Evolutionary conservation across 306 rosid genomes (phyloP), one percentile per base, ranked within the genome.

Genomic region (Pyrus betulifolia): DNA sequence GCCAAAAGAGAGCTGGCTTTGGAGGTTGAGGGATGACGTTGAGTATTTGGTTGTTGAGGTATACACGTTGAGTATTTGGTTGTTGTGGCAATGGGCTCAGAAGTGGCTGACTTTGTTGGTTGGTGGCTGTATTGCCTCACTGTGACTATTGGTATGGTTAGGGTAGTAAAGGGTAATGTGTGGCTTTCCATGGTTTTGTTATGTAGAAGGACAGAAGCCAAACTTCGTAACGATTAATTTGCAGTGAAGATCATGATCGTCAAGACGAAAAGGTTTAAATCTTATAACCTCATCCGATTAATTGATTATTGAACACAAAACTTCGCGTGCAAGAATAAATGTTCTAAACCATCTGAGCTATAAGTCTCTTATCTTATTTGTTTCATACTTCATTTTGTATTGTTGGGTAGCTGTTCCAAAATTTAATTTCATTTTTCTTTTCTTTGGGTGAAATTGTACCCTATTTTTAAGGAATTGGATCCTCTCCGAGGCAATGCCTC

Each of bases 71-170:
- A 90, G 77, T 78, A 71, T 73, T 74, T 89, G 88, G 96, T 83
- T 78, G 76, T 87, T 70, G 84, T 82, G 57, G 60, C 77, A 14
- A 84, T 86, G 89, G 85, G 75, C 46, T 69, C 86, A 23, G 89
- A 82, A 12, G 5, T 86, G 60, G 72, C 57, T 64, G 96, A 92
- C 31, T 88, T 85, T 52, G 85, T 86, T 54, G 88, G 90, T 1
- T 90, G 89, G 89, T 82, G 89, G 82, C 62, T 95, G 52, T 95
- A 95, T 84, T 89, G 87, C 74, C 73, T 92, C 4, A 88, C 87
- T 5, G 85, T 92, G 19, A 77, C 86, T 4, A 87, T 89, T 79
- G 98, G 97, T 57, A 83, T 92, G 85, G 84, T 90, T 0, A 90
- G 82, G 80, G n/a, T 82, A 33, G 80, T 81, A 4, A 95, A 87